Percentiles rank a stretch among this genome's conserved stretches.
These are phyloP conservation scores for Floccularia luteovirens DNA, from an alignment of 768 basidiomycete genomes.

Conservation along the genomic window DNA sequence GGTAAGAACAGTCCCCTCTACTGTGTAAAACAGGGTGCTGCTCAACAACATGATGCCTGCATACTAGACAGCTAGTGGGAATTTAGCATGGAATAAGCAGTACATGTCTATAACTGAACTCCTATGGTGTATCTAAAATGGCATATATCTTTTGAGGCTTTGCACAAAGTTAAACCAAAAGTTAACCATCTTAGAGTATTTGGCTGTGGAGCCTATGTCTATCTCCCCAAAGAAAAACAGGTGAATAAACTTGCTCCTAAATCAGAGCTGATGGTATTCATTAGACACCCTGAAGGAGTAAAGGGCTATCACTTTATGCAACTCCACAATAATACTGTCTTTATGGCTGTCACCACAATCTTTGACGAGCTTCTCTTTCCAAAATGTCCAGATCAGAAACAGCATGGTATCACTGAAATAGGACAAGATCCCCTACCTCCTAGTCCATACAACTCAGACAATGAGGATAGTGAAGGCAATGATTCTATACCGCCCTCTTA, in stretches of 20 bases:
- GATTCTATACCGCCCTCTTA: not conserved
- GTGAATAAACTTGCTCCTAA: conserved; percentile 1
- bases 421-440: not conserved
- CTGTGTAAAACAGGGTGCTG: too few species aligned
- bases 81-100: not conserved
- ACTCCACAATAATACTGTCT: not conserved
- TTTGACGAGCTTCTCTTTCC: conserved; percentile 1
- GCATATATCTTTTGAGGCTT: not conserved
- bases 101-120: not conserved
- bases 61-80: conserved; percentile 1
- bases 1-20: too few species aligned
- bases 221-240: not conserved
- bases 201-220: not conserved
- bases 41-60: conserved; percentile 4
- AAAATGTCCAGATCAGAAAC: not conserved
- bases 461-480: not conserved
- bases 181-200: not conserved
- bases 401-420: not conserved
- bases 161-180: not conserved
- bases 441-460: too few species aligned
- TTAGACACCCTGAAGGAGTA: not conserved
- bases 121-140: not conserved
- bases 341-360: not conserved
- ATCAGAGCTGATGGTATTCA: not conserved
- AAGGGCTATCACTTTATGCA: not conserved